Percentiles rank a stretch among this genome's conserved stretches.
These are phyloP conservation scores for Fusarium longipes DNA, from an alignment of 2,329 filamentous ascomycete species.

Conservation along the genomic window DNA sequence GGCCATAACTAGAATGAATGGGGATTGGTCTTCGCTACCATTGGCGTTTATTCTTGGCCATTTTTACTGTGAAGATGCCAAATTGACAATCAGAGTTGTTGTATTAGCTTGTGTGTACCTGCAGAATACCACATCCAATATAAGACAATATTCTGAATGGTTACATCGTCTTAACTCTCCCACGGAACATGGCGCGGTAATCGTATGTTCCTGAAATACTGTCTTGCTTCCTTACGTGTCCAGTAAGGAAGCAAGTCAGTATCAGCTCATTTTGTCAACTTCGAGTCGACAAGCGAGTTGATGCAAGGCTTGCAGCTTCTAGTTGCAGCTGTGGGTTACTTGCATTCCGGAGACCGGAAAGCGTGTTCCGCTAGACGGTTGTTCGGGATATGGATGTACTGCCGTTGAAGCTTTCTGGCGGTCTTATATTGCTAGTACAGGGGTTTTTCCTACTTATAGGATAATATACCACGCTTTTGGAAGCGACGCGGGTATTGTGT, in stretches of 20 bases:
- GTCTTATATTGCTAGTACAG: not conserved
- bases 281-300: not conserved
- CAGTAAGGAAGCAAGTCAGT: conserved; percentile 6
- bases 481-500: not conserved
- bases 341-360: not conserved
- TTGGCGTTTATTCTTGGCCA: not conserved
- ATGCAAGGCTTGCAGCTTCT: conserved; percentile 1
- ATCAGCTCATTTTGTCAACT: not conserved
- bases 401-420: not conserved
- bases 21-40: conserved; percentile 15
- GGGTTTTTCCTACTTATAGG: not conserved
- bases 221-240: not conserved
- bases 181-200: not conserved
- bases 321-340: conserved; percentile 8
- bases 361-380: conserved; percentile 2
- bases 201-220: not conserved
- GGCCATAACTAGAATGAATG: conserved; percentile 38
- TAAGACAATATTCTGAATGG: not conserved
- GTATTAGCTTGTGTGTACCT: not conserved
- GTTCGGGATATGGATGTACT: conserved; percentile 3
- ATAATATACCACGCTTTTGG: not conserved
- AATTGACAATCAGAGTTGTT: not conserved
- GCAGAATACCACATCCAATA: not conserved
- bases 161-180: not conserved
- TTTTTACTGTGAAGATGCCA: not conserved